Evolutionary conservation across 208 protist genomes (phyloP), one percentile per base, ranked within the genome.

Genomic region (Leptomonas seymouri): DNA sequence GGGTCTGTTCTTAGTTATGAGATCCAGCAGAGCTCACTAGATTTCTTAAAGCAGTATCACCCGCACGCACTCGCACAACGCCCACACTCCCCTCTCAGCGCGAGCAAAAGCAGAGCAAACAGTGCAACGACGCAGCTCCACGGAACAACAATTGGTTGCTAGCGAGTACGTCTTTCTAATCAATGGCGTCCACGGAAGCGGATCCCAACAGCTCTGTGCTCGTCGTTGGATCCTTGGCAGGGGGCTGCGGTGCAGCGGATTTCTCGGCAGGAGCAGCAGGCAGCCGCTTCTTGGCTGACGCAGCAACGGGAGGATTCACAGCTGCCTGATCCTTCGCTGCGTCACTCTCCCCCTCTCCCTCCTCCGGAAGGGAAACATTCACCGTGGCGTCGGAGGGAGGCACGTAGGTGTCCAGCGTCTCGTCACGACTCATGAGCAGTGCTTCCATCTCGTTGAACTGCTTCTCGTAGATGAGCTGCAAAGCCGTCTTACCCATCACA

Each of bases 401-500:
- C 34, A 78, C 67, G 60, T 81, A 87, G 3, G 63, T 59, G 55
- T 96, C 91, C 16, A 96, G 64, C 18, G 76, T 85, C 15, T 85
- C 79, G 61, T 96, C 91, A 34, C 87, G 57, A 53, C 82, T 71
- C 28, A 94, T 62, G 48, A 96, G 84, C 75, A 96, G 68, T 44
- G 78, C 62, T 70, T 96, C 88, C 85, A 96, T 93, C 51, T 90
- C 83, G 28, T 94, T 80, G 68, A 88, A 96, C 39, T 81, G 71
- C 70, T 92, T 94, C 18, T 85, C 85, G 44, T 86, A 80, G 60
- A 96, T 96, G 20, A 93, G 54, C 62, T 96, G 89, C 57, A 94
- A 76, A 1, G 91, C 81, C 12, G 87, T 93, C 42, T 85, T 78
- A 36, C 64, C 66, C 67, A 86, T 86, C 45, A 76, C 64, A 55